These are phyloP conservation scores for Miscanthus sacchariflorus DNA, from an alignment of 202 grass and related monocot species.

Conservation along the genomic window DNA sequence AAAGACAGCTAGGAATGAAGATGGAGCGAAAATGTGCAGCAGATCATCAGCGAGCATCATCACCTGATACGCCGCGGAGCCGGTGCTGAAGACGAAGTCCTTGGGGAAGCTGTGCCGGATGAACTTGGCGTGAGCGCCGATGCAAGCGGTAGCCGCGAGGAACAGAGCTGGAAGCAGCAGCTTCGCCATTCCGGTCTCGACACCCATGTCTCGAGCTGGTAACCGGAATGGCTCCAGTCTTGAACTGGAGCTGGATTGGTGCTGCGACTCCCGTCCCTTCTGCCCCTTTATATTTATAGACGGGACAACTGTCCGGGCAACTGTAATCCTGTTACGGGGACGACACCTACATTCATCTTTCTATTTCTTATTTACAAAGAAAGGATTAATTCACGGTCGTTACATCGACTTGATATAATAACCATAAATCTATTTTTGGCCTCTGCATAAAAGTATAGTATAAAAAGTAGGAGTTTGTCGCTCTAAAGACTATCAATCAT, in stretches of 20 bases:
- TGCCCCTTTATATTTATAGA: background rate
- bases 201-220: background rate
- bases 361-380: too few species aligned
- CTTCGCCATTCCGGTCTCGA: conserved; percentile 9
- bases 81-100: conserved; percentile 70
- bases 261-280: background rate
- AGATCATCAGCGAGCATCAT: background rate
- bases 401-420: too few species aligned
- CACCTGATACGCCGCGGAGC: conserved; percentile 80
- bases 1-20: background rate
- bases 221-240: background rate
- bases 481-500: too few species aligned
- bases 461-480: too few species aligned
- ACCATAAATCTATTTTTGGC: too few species aligned
- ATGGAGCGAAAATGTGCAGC: background rate
- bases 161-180: conserved; percentile 10
- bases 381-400: too few species aligned
- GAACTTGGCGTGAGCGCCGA: conserved; percentile 30
- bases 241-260: background rate
- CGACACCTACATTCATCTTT: too few species aligned
- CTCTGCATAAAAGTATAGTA: too few species aligned
- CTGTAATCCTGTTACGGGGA: too few species aligned
- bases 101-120: conserved; percentile 60
- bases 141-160: conserved; percentile 13
- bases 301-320: too few species aligned